Base-by-base conservation (phyloP, 306 rosid genomes). In the Echinosophora koreensis region DNA sequence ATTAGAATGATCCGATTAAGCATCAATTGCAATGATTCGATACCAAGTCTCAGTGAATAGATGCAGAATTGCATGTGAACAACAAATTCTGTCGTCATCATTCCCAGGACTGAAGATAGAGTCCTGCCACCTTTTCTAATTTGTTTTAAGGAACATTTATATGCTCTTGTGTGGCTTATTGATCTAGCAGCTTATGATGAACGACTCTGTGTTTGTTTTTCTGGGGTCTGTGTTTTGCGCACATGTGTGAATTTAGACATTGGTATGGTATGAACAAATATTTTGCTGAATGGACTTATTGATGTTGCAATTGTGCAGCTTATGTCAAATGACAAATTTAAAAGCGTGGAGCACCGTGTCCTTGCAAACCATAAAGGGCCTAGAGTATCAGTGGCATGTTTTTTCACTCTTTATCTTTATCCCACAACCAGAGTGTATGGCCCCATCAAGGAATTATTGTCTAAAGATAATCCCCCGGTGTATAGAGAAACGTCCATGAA, bases 341-440 rank as follows among this genome's bases (percentile, higher is more conserved):
- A 68, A 73, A 87, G 88, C 42, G 88, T 73, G 30, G 82, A 77
- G 60, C 87, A 87, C 58, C 69, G 83, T 11, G 90, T 87, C 65
- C 5, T 67, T 9, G 81, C 88, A 1, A 82, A 79, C 5, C 50
- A 51, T 1, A 51, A 15, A 5, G 85, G 88, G n/a, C 83, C 85
- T 32, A 72, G 86, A 76, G 51, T 79, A n/a, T 84, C 90, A 13
- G 42, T 79, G 34, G 83, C 80, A 9, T 69, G 84, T 66, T 72
- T 87, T 69, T 82, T 82, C 74, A 74, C 84, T 58, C 76, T 16
- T 6, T 71, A 67, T 58, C 54, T 39, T 14, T 5, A 58, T 15
- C 76, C 70, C 37, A 35, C 84, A 7, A 67, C 65, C 1, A 74
- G 49, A 54, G 10, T 67, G 1, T 79, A 79, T 6, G 87, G 87